These are phyloP conservation scores for Exserohilum turcica DNA, from an alignment of 2,329 filamentous ascomycete genomes.

Conservation along the genomic window DNA sequence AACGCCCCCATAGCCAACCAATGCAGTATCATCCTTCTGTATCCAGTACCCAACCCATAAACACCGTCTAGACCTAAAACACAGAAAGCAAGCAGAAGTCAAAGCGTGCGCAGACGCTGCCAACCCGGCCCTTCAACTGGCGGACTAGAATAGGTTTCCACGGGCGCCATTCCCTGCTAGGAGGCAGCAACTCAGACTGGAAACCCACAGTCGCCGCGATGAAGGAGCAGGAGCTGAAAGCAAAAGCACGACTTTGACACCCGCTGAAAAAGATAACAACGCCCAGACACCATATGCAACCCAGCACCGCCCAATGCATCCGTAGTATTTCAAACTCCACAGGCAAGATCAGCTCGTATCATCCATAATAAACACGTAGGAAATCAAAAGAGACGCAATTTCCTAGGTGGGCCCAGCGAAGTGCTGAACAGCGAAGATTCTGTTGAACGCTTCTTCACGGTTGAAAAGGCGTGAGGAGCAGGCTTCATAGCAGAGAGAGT, in stretches of 20 bases:
- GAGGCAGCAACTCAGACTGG: conserved; percentile 25
- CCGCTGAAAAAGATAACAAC: background rate
- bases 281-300: background rate
- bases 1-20: conserved; percentile 5
- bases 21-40: conserved; percentile 11
- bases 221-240: background rate
- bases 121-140: conserved; percentile 17
- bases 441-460: conserved; percentile 28
- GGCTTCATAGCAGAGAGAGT: conserved; percentile 24
- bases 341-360: conserved; percentile 2
- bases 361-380: background rate
- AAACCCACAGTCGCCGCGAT: conserved; percentile 25
- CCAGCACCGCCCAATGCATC: background rate
- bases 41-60: background rate
- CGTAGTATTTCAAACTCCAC: conserved; percentile 5
- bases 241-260: conserved; percentile 1
- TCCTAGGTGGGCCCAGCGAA: conserved; percentile 33
- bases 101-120: conserved; percentile 4
- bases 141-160: conserved; percentile 25
- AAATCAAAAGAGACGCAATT: conserved; percentile 29
- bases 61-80: background rate
- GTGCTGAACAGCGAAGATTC: conserved; percentile 24
- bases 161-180: conserved; percentile 24
- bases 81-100: background rate
- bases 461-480: conserved; percentile 19